Evolutionary conservation across 2,329 filamentous ascomycete genomes (phyloP), one percentile per base, ranked within the genome.

Genomic region (Claviceps sorghi): DNA sequence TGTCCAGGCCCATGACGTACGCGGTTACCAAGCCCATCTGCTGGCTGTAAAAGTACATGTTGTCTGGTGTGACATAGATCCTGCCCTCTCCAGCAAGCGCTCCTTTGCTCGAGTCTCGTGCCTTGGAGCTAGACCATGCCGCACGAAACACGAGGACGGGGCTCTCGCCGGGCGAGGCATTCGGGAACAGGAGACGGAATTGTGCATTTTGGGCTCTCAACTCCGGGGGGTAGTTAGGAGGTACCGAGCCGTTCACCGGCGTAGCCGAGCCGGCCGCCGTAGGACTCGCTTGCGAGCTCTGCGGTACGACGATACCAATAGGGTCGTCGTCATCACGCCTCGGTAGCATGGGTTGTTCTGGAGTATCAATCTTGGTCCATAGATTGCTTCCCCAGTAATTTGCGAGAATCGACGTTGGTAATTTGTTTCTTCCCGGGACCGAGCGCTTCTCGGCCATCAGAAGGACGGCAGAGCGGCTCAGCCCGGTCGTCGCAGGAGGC

Each of bases 1-100:
- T 82, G 52, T 83, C 78, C 53, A 98, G 74, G 52, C 77, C 81
- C 49, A 94, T 80, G 17, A 80, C 80, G 49, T 89, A 91, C 1
- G 91, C 86, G 38, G 95, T 76, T 1, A 97, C 85, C 6, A 98
- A 76, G 6, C 93, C 93, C 65, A 96, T 82, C 63, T 96, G 87
- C 62, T 97, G 86, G 60, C 90, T 94, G 68, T 96, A 98, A 64
- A 98, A 97, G 67, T 95, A 97, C 65, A 98, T 82, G 57, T 90
- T 86, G 56, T 84, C 82, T 0, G 84, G 77, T 0, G 91, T 97
- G 54, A 95, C 83, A 65, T 94, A 98, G 26, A 95, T 82, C 51
- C 93, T 81, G 1, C 93, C 78, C 52, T 78, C 78, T 19, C 77
- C 77, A 22, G 74, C 69, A 58, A 97, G 65, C 1, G 63, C 60